phyloP scores from a whole-genome alignment of 2,329 filamentous ascomycete species.

The Aspergillus cejpii region DNA sequence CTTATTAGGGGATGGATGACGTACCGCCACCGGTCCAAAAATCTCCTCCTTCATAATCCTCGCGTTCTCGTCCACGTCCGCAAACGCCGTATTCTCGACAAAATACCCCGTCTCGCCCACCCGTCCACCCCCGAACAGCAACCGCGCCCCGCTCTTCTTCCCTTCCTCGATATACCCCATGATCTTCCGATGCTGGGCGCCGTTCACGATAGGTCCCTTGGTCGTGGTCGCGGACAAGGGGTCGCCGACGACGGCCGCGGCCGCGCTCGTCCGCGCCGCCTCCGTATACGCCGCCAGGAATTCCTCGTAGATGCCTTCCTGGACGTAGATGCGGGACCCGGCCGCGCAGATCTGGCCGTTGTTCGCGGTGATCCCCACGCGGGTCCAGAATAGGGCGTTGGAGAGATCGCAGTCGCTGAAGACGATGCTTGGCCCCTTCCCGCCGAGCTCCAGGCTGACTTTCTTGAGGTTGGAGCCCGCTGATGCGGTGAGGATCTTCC shows the following conservation, averaged over 20 bases:
- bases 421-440: slow-evolving; percentile 31
- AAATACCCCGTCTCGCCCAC: slow-evolving; percentile 49
- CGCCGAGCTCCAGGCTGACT: slow-evolving; percentile 32
- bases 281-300: slow-evolving; percentile 34
- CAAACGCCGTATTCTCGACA: slow-evolving; percentile 55
- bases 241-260: slow-evolving; percentile 25
- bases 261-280: slow-evolving; percentile 51
- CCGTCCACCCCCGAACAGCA: slow-evolving; percentile 21
- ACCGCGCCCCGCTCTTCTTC: slow-evolving; percentile 15
- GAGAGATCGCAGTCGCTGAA: slow-evolving; percentile 32
- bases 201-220: slow-evolving; percentile 21
- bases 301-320: slow-evolving; percentile 26
- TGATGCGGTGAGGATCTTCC: slow-evolving; percentile 25
- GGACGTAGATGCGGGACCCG: slow-evolving; percentile 31
- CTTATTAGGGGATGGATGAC: background rate
- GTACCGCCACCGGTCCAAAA: slow-evolving; percentile 50
- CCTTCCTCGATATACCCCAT: slow-evolving; percentile 21
- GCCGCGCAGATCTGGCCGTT: slow-evolving; percentile 31
- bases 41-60: slow-evolving; percentile 49
- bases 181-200: slow-evolving; percentile 19
- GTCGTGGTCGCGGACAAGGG: slow-evolving; percentile 18
- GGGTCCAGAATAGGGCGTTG: slow-evolving; percentile 27
- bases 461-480: slow-evolving; percentile 31
- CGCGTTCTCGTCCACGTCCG: slow-evolving; percentile 45
- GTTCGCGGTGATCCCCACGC: slow-evolving; percentile 26